Conservation (phyloP, 2,329 filamentous ascomycete genomes). For the Zymoseptoria crescenta region DNA sequence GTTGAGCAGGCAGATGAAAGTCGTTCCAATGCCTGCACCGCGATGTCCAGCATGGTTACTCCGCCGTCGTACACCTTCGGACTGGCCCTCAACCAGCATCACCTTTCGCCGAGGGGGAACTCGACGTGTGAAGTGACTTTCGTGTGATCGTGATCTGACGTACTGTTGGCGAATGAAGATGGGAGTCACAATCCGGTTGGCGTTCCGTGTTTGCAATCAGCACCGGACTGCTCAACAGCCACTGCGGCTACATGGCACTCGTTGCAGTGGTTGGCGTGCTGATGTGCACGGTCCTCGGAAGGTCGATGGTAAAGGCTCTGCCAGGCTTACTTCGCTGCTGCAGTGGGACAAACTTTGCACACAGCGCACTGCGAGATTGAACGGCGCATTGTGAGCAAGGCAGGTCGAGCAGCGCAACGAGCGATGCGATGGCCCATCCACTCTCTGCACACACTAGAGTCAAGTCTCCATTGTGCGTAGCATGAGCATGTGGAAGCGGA, state of each 20-base stretch:
- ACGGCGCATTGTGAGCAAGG: background rate
- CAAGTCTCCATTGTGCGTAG: too few relatives aligned
- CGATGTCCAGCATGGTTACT: background rate
- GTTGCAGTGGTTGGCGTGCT: background rate
- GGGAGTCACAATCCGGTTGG: background rate
- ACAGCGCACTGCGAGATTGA: too few relatives aligned
- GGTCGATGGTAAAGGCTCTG: background rate
- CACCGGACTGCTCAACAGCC: background rate
- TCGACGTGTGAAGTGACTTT: background rate
- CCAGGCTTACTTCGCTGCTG: background rate
- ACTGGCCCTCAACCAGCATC: background rate
- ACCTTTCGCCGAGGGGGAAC: background rate
- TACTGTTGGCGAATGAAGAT: background rate
- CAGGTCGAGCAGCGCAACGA: background rate
- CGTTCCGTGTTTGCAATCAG: background rate
- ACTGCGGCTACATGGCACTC: background rate
- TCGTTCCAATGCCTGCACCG: background rate
- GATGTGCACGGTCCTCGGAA: background rate
- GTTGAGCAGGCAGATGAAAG: background rate
- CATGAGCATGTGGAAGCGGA: background rate
- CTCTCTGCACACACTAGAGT: background rate
- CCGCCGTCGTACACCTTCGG: background rate
- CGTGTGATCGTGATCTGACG: background rate
- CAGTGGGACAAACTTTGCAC: background rate
- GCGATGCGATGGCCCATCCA: background rate